These are phyloP conservation scores for Candida pseudofarinosa DNA, from an alignment of 805 yeast species.

Conservation along the genomic window DNA sequence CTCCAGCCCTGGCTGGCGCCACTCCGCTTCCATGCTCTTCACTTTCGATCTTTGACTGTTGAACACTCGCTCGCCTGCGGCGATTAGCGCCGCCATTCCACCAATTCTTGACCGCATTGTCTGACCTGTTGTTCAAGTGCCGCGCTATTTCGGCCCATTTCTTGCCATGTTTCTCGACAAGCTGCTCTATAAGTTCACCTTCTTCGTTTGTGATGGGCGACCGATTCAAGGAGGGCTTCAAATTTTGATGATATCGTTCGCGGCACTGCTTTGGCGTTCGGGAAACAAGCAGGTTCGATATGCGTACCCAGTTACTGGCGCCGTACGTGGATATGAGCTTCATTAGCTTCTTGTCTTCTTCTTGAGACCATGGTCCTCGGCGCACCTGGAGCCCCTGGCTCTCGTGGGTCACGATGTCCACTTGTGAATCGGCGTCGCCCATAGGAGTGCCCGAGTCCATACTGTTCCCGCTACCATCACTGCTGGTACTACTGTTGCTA, in stretches of 20 bases:
- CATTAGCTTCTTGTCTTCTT: slow-evolving; percentile 71
- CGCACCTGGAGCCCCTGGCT: slow-evolving; percentile 14
- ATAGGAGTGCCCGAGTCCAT: neutral
- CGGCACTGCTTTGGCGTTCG: slow-evolving; percentile 90
- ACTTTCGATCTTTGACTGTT: neutral
- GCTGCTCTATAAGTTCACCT: slow-evolving; percentile 73
- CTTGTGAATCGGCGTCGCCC: neutral
- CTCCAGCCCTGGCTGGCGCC: neutral
- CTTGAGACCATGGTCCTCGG: slow-evolving; percentile 89
- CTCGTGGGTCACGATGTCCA: neutral
- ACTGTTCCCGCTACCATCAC: neutral
- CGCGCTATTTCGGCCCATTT: slow-evolving; percentile 93
- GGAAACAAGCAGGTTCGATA: slow-evolving; percentile 66
- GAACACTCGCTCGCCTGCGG: slow-evolving; percentile 49
- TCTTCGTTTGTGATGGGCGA: slow-evolving; percentile 82
- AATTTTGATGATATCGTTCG: slow-evolving; percentile 86
- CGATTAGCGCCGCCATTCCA: slow-evolving; percentile 94
- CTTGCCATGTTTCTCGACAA: slow-evolving; percentile 77
- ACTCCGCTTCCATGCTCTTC: neutral
- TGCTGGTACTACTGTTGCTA: slow-evolving; percentile 2
- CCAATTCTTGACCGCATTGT: slow-evolving; percentile 91
- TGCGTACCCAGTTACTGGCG: slow-evolving; percentile 86
- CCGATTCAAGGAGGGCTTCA: slow-evolving; percentile 79
- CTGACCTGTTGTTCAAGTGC: slow-evolving; percentile 82
- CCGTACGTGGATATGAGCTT: slow-evolving; percentile 68